Base-by-base conservation (phyloP, 805 yeast genomes). In the Nakazawaea peltata region DNA sequence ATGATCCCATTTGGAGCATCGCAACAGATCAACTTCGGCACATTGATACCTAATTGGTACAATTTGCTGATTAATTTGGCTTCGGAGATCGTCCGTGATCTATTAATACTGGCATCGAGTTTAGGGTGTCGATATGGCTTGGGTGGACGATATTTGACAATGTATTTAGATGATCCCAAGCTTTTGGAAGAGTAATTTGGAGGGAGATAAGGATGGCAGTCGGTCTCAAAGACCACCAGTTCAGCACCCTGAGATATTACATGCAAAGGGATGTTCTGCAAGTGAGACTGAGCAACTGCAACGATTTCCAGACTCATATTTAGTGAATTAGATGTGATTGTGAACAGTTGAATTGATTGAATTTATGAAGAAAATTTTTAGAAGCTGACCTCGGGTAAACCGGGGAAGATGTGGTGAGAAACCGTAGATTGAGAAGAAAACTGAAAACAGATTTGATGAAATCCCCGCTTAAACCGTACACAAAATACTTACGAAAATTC, bases 191-290 rank as follows among this genome's bases (percentile, higher is more conserved):
- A 39, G 1, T 45, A 19, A 11, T 44, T 42, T 16, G 16, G 12
- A 7, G 75, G 67, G 18, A 67, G 49, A 50, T 81, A 86, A 18
- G 95, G 95, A 54, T 86, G 95, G 2, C 51, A 51, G 1, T 54
- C 40, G 0, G 90, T 69, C 10, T 63, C 52, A 54, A 82, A 83
- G 2, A 85, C 87, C 9, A 85, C 65, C 0, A 95, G 94, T 53
- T 86, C 96, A 1, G 96, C 96, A 18, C 96, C 96, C 50, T 86
- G 96, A 0, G 94, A 82, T 2, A 86, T 61, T 19, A 73, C 61
- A 1, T 54, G 48, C 4, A 81, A 50, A 0, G 77, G 73, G 5
- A 79, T 61, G 28, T 68, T 61, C 1, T 71, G 67, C 16, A 80
- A 50, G 16, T 65, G 56, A 1, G 44, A 28, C 32, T 65, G 57